Evolutionary conservation across 805 yeast species (phyloP), one percentile per base, ranked within the genome.

Genomic region (Komagataella phaffii): DNA sequence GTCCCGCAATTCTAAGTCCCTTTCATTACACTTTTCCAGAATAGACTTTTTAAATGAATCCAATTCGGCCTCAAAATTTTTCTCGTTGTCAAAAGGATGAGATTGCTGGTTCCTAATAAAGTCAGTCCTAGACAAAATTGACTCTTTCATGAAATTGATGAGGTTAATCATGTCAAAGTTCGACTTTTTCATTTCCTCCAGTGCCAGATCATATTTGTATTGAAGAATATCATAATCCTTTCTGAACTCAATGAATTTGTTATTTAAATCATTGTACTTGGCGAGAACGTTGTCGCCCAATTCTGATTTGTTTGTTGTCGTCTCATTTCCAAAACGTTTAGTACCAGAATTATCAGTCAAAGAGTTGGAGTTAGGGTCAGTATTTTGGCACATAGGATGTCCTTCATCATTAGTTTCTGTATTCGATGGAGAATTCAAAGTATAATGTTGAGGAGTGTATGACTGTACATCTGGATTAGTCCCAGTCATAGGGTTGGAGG

Each of bases 111-210:
- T 7, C 45, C 19, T 47, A 17, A 30, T 24, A 21, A 36, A 23
- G 21, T 19, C 48, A 36, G 24, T 44, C n/a, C 46, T 18, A 17
- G 51, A 19, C 17, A 12, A 8, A 8, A 44, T 44, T 12, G 46
- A 18, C 19, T 64, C 68, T 48, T 61, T 65, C 18, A 66, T 43
- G 14, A 64, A 54, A 52, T 80, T 85, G 8, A 81, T 57, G 7
- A 81, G 53, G 44, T 71, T 71, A 2, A 80, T 73, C 64, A 78
- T 67, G 56, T 81, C 88, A 51, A 70, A 58, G 57, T 78, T 79
- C 17, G 76, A 70, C 51, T 70, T 68, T 44, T 73, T 71, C 53
- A 77, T 58, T 49, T 78, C 80, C 4, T 73, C 76, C 36, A 66
- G 61, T 6, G 80, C 69, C 8, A 69, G 57, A 24, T 79, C 84